phyloP scores from a whole-genome alignment of 805 yeast species.

The Candida mattraensis region DNA sequence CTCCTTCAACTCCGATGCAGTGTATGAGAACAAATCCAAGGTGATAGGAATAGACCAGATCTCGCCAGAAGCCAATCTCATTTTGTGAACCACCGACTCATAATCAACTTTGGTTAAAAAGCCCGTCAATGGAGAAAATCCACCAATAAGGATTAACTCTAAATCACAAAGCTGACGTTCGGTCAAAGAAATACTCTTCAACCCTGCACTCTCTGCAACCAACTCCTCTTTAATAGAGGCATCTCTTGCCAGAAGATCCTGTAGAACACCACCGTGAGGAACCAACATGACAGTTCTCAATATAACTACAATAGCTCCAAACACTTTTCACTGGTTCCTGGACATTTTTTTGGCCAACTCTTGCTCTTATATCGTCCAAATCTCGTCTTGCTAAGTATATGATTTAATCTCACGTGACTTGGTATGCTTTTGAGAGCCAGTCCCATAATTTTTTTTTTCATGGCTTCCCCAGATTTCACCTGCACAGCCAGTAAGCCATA shows the following conservation, averaged over 20 bases:
- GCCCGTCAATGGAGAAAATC: slow-evolving; percentile 82
- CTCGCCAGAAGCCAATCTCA: slow-evolving; percentile 73
- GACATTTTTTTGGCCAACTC: slow-evolving; percentile 1
- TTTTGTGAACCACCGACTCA: slow-evolving; percentile 59
- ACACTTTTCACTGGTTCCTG: slow-evolving; percentile 8
- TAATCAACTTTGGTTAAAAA: slow-evolving; percentile 69
- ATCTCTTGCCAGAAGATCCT: slow-evolving; percentile 86
- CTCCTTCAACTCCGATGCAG: slow-evolving; percentile 45
- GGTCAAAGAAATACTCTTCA: slow-evolving; percentile 56
- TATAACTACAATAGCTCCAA: too few relatives aligned
- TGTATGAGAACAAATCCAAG: slow-evolving; percentile 62
- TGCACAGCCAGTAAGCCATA: too few relatives aligned
- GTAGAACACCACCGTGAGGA: slow-evolving; percentile 91
- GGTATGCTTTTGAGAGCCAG: slow-evolving; percentile 4
- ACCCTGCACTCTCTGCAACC: slow-evolving; percentile 53
- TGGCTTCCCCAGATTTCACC: neutral
- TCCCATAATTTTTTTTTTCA: neutral
- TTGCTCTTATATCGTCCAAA: neutral
- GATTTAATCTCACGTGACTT: slow-evolving; percentile 15
- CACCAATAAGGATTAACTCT: slow-evolving; percentile 90
- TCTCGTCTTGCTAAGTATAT: neutral
- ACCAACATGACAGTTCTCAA: too few relatives aligned
- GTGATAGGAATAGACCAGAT: slow-evolving; percentile 94
- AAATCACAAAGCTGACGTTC: slow-evolving; percentile 92
- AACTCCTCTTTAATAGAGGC: slow-evolving; percentile 55